Base-by-base conservation (phyloP, 768 basidiomycete species). In the Terana coerulea region DNA sequence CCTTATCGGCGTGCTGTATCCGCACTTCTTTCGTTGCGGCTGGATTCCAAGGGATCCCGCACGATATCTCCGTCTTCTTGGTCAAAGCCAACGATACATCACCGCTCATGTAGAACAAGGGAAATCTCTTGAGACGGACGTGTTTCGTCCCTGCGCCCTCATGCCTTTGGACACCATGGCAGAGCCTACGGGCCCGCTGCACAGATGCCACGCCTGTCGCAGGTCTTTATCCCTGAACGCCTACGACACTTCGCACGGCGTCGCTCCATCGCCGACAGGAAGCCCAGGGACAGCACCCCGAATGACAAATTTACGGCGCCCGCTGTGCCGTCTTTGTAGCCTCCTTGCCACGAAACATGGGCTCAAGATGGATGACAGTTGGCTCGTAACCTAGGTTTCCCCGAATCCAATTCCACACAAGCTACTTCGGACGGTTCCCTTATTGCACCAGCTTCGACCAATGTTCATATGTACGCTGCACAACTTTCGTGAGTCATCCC, bases 1-100 rank as follows among this genome's bases (percentile, higher is more conserved):
- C 26, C 63, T 74, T 52, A 69, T 76, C 47, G 63, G 59, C 10
- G 53, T 60, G 1, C 64, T 75, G 21, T 70, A 71, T 57, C 58
- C 63, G 5, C 57, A 67, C 41, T 75, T 76, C 51, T 21, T 35
- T 28, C 29, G 22, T 11, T 47, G 46, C 21, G 52, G 51, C 7
- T 64, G 59, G 54, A 50, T 64, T 22, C 45, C 48, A 10, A 14
- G n/a, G 21, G 35, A 19, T 21, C 39, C 30, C 10, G 11, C 15
- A 22, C 22, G 34, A 2, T 49, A 49, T 19, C 9, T 14, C 25
- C 28, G 3, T 6, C 61, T 63, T 25, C 43, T 52, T 11, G 35
- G 29, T 2, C 50, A 57, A 37, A 59, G 58, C n/a, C 46, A 36
- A 21, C 54, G 53, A 1, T 66, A 62, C 56, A 46, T 64, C 19